Evolutionary conservation across 2,329 filamentous ascomycete genomes (phyloP).

Genomic region (Myrmaecium sp.): DNA sequence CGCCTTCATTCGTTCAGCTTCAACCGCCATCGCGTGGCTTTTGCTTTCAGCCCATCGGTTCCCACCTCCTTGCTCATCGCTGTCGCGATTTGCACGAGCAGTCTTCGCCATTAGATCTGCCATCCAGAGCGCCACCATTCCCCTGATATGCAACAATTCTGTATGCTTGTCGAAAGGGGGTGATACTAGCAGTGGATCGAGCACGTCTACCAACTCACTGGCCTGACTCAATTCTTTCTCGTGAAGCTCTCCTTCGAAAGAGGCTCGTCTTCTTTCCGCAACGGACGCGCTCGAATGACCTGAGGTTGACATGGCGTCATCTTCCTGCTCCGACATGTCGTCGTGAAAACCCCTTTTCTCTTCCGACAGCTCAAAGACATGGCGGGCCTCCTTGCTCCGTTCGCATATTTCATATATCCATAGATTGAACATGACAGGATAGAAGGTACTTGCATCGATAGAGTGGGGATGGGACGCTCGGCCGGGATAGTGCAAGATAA

Average conservation of each 20-base stretch:
- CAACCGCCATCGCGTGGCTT: slow-evolving; percentile 6
- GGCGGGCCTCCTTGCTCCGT: slow-evolving; percentile 28
- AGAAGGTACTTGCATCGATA: slow-evolving; percentile 58
- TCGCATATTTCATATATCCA: slow-evolving; percentile 63
- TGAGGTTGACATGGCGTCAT: slow-evolving; percentile 1
- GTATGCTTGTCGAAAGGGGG: slow-evolving; percentile 53
- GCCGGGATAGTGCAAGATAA: slow-evolving; percentile 54
- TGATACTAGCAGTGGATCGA: slow-evolving; percentile 54
- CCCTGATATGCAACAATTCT: slow-evolving; percentile 53
- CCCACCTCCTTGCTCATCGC: slow-evolving; percentile 7
- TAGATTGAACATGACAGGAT: slow-evolving; percentile 61
- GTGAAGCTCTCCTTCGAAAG: slow-evolving; percentile 25
- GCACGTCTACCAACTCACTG: slow-evolving; percentile 44
- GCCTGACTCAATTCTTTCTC: slow-evolving; percentile 40
- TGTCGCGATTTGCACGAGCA: slow-evolving; percentile 4
- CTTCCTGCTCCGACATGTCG: slow-evolving; percentile 1
- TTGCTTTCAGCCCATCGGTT: slow-evolving; percentile 7
- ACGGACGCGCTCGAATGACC: slow-evolving; percentile 2
- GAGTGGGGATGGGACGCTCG: slow-evolving; percentile 41
- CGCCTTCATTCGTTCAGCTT: slow-evolving; percentile 10
- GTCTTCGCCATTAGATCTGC: slow-evolving; percentile 43
- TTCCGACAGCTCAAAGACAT: slow-evolving; percentile 17
- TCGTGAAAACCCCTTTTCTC: not conserved
- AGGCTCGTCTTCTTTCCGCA: no score
- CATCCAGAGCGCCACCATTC: slow-evolving; percentile 58